These are phyloP conservation scores for Chrysophaeum taylorii DNA, from an alignment of 352 stramenopile species.

Conservation along the genomic window DNA sequence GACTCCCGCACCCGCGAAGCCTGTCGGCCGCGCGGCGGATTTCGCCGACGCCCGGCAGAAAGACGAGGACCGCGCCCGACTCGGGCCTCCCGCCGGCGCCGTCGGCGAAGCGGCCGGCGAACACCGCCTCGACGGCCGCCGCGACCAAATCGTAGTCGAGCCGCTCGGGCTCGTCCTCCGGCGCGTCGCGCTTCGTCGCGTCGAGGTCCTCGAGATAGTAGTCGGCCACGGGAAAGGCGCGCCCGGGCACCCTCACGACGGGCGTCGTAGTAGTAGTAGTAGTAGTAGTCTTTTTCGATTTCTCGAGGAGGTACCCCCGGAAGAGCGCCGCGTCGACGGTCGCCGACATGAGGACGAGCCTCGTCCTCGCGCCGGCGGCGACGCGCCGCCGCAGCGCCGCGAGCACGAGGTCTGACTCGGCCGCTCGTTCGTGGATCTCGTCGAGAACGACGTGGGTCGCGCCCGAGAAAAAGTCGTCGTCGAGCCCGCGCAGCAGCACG, in stretches of 20 bases:
- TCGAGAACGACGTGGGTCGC: conserved; percentile 91
- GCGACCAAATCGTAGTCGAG: not conserved
- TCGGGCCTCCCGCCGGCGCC: conserved; percentile 2
- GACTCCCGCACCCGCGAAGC: not conserved
- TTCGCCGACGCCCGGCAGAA: conserved; percentile 37
- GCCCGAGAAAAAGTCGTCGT: too few relatives aligned
- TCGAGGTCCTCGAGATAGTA: conserved; percentile 66
- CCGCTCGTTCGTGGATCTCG: conserved; percentile 85
- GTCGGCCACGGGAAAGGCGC: conserved; percentile 68
- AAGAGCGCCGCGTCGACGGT: conserved; percentile 70
- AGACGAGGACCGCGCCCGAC: conserved; percentile 42
- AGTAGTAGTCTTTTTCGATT: not conserved
- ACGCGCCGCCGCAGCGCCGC: conserved; percentile 61
- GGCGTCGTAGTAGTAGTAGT: not conserved
- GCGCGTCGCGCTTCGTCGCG: not conserved
- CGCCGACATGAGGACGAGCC: conserved; percentile 69
- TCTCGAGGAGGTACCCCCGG: conserved; percentile 58
- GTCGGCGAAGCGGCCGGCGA: too few relatives aligned
- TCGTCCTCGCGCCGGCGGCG: conserved; percentile 10
- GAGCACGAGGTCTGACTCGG: conserved; percentile 89
- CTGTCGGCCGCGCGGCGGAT: conserved; percentile 15
- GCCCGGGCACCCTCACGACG: conserved; percentile 41
- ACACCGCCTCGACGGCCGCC: not conserved
- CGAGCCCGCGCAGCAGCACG: conserved; percentile 51
- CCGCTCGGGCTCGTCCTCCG: not conserved